Conservation (phyloP, 2,329 filamentous ascomycete species). For the Aspergillus calidoustus region DNA sequence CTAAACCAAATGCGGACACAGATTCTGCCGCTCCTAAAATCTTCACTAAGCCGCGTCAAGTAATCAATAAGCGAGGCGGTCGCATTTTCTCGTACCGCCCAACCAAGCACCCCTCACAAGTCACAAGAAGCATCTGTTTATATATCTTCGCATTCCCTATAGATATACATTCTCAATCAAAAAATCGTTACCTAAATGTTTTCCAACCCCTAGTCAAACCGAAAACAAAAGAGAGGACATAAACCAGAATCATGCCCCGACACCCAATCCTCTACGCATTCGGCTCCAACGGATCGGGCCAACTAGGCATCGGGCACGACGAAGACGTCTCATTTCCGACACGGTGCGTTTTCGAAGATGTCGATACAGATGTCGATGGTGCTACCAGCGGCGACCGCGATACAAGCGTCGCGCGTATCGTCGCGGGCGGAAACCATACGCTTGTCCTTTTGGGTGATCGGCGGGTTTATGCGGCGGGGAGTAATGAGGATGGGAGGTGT, state of each 20-base stretch:
- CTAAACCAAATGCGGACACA: neutral
- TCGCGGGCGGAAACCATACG: slow-evolving; percentile 85
- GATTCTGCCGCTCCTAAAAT: neutral
- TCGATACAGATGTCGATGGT: neutral
- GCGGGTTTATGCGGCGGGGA: slow-evolving; percentile 68
- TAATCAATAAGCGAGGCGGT: neutral
- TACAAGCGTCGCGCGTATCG: slow-evolving; percentile 40
- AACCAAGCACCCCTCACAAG: neutral
- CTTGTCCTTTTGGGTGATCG: slow-evolving; percentile 68
- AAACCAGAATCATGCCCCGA: slow-evolving; percentile 3
- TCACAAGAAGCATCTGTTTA: no score
- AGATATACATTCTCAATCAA: no score
- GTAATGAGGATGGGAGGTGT: slow-evolving; percentile 56
- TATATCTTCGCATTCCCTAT: neutral
- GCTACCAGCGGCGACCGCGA: neutral
- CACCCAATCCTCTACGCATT: slow-evolving; percentile 61
- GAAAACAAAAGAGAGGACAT: neutral
- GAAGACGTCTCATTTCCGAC: slow-evolving; percentile 73
- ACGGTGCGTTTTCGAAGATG: slow-evolving; percentile 59
- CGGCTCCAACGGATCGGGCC: slow-evolving; percentile 77
- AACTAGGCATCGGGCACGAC: slow-evolving; percentile 72
- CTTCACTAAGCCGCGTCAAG: neutral
- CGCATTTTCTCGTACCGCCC: neutral
- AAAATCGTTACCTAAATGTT: no score
- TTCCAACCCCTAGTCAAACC: no score